Conservation (phyloP, 2,329 filamentous ascomycete species). For the Celoporthe dispersa region DNA sequence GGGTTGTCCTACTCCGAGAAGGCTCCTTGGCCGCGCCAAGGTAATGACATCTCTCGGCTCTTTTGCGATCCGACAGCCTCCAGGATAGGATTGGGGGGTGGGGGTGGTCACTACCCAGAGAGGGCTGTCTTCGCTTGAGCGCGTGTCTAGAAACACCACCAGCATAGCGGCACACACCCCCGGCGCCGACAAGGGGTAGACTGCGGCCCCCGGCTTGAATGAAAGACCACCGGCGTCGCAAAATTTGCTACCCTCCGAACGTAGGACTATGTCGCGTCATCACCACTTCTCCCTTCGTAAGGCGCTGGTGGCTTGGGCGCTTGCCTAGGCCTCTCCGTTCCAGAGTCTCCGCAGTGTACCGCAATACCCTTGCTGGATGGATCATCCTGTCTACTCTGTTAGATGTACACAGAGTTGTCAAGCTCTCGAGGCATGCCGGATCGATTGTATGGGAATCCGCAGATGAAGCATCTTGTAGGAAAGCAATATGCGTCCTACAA, state of each 20-base stretch:
- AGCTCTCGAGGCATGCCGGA: too few relatives aligned
- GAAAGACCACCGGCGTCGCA: not conserved
- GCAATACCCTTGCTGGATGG: too few relatives aligned
- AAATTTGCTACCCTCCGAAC: not conserved
- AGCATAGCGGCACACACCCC: not conserved
- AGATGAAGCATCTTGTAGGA: too few relatives aligned
- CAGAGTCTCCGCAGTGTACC: not conserved
- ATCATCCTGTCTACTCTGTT: too few relatives aligned
- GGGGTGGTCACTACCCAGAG: not conserved
- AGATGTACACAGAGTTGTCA: too few relatives aligned
- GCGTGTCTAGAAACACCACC: not conserved
- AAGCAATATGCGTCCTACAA: too few relatives aligned
- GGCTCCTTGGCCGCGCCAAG: not conserved
- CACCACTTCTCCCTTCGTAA: not conserved
- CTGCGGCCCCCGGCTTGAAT: not conserved
- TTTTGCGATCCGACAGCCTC: not conserved
- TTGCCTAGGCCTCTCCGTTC: not conserved
- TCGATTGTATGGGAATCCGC: too few relatives aligned
- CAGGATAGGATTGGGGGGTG: not conserved
- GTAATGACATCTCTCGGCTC: not conserved
- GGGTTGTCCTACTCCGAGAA: not conserved
- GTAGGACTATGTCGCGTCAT: not conserved
- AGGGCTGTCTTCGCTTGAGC: not conserved
- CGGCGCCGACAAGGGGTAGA: not conserved
- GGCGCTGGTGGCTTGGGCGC: not conserved